Evolutionary conservation across 768 basidiomycete species (phyloP), one percentile per base, ranked within the genome.

Genomic region (Suillus luteus): DNA sequence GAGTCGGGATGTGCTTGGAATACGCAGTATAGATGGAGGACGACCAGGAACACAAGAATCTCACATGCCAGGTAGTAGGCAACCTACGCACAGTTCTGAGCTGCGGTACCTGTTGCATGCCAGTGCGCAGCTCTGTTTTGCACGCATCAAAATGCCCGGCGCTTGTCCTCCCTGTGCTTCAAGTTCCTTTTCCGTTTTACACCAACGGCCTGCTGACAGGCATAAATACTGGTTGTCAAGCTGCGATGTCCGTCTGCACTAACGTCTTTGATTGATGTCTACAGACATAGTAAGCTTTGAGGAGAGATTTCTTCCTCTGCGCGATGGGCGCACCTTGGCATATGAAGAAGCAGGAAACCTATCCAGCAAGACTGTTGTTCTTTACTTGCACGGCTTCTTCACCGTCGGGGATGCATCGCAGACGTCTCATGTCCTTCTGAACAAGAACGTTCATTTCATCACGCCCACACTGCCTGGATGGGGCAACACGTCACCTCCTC

Each of bases 371-470:
- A 76, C 76, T 15, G 71, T 88, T 27, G 71, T 86, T 51, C 75
- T 88, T 58, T 85, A 80, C 72, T 79, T 86, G 62, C 86, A 87
- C 66, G 85, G 85, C n/a, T 75, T 76, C 6, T 85, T 87, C 70
- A 72, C 78, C 43, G 67, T 86, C n/a, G 86, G 85, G 5, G 75
- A 78, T 37, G 80, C 80, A 5, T 71, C 75, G 38, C 66, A 64
- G 1, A 67, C 75, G 9, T 76, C 80, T 3, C 75, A 70, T 15
- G 67, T 72, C 35, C 67, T 84, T 62, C 40, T 75, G 11, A 75
- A 80, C 17, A 81, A 77, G 65, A 68, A 78, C 51, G 71, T 83
- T 5, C 85, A 84, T 67, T 74, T 75, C 59, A 69, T 87, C 46
- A 76, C 80, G 12, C 85, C 85, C 3, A 83, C 86, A 11, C 80